phyloP scores from a whole-genome alignment of 2,329 filamentous ascomycete species.

The Colletotrichum camelliae region DNA sequence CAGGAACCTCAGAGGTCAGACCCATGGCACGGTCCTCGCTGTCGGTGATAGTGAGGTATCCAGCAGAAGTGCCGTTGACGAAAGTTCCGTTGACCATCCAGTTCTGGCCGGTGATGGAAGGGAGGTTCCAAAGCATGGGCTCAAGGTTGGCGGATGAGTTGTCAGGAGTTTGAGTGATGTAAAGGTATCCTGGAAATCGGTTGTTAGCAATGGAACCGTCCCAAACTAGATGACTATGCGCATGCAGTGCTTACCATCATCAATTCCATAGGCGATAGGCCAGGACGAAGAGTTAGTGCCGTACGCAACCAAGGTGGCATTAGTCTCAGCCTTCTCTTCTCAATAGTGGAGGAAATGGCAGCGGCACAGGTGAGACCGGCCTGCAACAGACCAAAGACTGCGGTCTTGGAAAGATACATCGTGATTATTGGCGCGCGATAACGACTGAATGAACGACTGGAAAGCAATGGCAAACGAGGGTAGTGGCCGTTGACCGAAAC shows the following conservation, averaged over 20 bases:
- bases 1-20: neutral
- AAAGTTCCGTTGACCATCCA: neutral
- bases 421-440: neutral
- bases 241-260: neutral
- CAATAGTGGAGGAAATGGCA: neutral
- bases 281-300: neutral
- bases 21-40: neutral
- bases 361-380: neutral
- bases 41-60: neutral
- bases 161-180: neutral
- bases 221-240: rapidly evolving
- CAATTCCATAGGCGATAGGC: neutral
- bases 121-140: neutral
- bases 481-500: neutral
- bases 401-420: neutral
- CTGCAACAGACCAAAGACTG: neutral
- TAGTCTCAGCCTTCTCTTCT: neutral
- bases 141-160: neutral
- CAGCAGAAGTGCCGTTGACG: neutral
- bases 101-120: neutral
- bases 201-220: neutral
- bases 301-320: neutral
- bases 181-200: neutral
- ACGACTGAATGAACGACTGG: neutral
- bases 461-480: neutral